A percentile compares a stretch with the other conserved stretches of the same genome.
These are phyloP conservation scores for Platismatia glauca DNA, from an alignment of 495 filamentous ascomycete species.

Conservation along the genomic window DNA sequence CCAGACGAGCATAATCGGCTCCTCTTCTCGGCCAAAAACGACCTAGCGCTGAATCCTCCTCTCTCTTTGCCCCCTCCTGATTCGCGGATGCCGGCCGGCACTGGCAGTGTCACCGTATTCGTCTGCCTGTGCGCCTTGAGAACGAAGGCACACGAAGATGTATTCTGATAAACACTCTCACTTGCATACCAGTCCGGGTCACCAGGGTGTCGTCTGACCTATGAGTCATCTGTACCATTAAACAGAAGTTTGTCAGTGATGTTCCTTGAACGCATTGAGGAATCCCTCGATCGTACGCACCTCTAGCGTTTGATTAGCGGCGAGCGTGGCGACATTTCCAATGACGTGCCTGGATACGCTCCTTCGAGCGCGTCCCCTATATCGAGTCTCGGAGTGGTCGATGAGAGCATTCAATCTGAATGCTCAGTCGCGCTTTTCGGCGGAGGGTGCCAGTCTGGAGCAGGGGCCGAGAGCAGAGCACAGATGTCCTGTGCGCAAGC, in stretches of 20 bases:
- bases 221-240: not conserved
- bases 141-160: not conserved
- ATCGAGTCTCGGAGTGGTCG: not conserved
- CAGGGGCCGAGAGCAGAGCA: constrained; percentile 40
- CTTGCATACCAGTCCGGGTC: not conserved
- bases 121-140: not conserved
- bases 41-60: not conserved
- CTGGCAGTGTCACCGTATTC: not conserved
- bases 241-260: not conserved
- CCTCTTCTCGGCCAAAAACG: not conserved
- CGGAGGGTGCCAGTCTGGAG: constrained; percentile 33
- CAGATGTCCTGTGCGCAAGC: constrained; percentile 34
- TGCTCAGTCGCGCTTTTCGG: not conserved
- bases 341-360: not conserved
- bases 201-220: too few relatives aligned
- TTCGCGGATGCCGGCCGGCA: not conserved
- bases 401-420: not conserved
- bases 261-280: not conserved
- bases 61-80: not conserved
- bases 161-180: not conserved
- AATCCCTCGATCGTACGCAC: not conserved
- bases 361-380: not conserved
- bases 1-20: not conserved
- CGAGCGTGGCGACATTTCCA: not conserved
- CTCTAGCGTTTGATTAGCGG: not conserved